Percentiles rank a stretch among this genome's conserved stretches.
phyloP scores from a whole-genome alignment of 805 yeast species.

The Yarrowia deformans region DNA sequence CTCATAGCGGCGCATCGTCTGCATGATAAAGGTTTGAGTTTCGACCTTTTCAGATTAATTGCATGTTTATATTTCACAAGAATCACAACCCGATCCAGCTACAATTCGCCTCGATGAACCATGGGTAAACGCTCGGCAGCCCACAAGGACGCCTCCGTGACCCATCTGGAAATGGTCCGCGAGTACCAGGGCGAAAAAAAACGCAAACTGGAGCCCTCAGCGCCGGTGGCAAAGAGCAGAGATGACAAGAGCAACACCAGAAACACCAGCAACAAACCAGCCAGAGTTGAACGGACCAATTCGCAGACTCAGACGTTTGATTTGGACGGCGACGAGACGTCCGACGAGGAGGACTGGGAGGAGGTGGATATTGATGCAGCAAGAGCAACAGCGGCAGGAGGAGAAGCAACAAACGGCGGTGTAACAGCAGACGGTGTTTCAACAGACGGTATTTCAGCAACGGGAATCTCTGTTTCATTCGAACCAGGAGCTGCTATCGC shows the following conservation, averaged over 20 bases:
- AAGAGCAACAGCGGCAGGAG: too few relatives aligned
- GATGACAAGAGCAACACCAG: not conserved
- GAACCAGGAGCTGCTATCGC: constrained; percentile 1
- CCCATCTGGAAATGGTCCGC: constrained; percentile 19
- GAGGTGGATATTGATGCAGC: constrained; percentile 15
- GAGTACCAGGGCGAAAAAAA: constrained; percentile 18
- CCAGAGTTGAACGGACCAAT: not conserved
- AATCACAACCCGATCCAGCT: too few relatives aligned
- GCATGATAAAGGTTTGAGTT: not conserved
- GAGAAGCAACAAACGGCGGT: too few relatives aligned
- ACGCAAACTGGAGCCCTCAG: not conserved
- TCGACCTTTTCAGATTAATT: not conserved
- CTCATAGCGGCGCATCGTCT: not conserved
- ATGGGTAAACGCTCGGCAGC: constrained; percentile 3
- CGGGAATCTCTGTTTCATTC: not conserved
- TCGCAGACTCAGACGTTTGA: constrained; percentile 2
- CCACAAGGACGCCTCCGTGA: not conserved
- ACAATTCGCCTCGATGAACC: not conserved
- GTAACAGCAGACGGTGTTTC: too few relatives aligned
- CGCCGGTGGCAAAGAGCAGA: not conserved
- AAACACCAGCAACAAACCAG: not conserved
- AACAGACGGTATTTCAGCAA: too few relatives aligned
- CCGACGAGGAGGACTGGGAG: constrained; percentile 37
- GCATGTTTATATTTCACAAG: too few relatives aligned
- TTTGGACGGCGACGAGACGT: constrained; percentile 1